These are phyloP conservation scores for Phytophthora fragariaefolia DNA, from an alignment of 352 stramenopile species.

Conservation along the genomic window DNA sequence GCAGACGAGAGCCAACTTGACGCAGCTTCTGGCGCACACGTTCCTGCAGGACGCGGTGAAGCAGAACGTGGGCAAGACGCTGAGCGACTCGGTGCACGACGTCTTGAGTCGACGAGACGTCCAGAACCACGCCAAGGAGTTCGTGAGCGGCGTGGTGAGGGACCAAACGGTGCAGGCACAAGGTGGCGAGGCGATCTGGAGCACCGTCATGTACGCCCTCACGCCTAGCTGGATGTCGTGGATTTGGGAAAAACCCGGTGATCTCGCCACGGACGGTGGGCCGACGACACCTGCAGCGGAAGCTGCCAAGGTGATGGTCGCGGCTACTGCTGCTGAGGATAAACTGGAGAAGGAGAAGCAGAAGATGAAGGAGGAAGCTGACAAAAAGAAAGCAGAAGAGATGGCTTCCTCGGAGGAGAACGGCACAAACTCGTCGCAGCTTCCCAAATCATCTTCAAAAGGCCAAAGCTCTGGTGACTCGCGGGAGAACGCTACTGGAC, in stretches of 20 bases:
- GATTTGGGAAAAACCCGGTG: conserved; percentile 61
- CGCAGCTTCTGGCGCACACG: conserved; percentile 66
- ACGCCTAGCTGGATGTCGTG: conserved; percentile 78
- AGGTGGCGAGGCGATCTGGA: conserved; percentile 81
- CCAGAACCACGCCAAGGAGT: conserved; percentile 86
- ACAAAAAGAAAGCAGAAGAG: conserved; percentile 5
- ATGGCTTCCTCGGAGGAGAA: conserved; percentile 2
- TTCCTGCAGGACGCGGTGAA: conserved; percentile 78
- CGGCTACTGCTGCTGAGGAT: conserved; percentile 41
- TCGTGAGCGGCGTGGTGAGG: conserved; percentile 78
- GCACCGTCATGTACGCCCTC: conserved; percentile 82
- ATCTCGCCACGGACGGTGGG: conserved; percentile 18
- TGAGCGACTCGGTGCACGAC: conserved; percentile 76
- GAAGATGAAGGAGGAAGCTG: conserved; percentile 20
- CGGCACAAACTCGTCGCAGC: conserved; percentile 9
- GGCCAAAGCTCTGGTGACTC: background rate
- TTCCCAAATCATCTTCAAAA: conserved; percentile 23
- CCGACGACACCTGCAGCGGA: conserved; percentile 26
- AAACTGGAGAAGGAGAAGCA: conserved; percentile 31
- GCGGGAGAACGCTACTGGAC: background rate
- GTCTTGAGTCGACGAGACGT: conserved; percentile 78
- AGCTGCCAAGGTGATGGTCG: conserved; percentile 39
- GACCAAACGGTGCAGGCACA: conserved; percentile 85
- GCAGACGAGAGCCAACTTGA: conserved; percentile 56
- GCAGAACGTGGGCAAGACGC: conserved; percentile 56